Conservation (phyloP, 345 rosid genomes). For the Erucastrum elatum region DNA sequence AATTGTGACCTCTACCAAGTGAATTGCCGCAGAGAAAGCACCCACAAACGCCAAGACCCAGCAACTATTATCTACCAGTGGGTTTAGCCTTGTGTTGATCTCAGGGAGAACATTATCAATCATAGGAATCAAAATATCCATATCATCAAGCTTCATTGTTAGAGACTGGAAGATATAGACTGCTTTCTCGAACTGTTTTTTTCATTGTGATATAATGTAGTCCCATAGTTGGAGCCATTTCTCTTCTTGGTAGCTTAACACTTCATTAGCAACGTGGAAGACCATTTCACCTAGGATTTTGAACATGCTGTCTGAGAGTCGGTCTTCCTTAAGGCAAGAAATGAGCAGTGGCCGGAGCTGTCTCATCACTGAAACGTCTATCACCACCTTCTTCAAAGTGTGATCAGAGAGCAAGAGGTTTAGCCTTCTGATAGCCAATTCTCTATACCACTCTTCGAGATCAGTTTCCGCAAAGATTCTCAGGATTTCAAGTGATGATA, state of each 20-base stretch:
- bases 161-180: constrained; percentile 6
- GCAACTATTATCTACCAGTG: not conserved
- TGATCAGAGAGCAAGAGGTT: not conserved
- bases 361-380: constrained; percentile 11
- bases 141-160: not conserved
- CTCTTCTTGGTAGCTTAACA: not conserved
- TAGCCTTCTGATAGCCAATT: not conserved
- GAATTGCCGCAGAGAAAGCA: too few relatives aligned
- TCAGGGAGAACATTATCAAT: not conserved
- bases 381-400: not conserved
- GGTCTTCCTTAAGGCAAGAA: not conserved
- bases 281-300: not conserved
- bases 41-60: too few relatives aligned
- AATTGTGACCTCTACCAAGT: too few relatives aligned
- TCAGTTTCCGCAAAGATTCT: not conserved
- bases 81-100: not conserved
- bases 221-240: not conserved
- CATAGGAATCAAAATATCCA: not conserved
- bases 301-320: constrained; percentile 11
- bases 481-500: not conserved
- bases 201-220: not conserved
- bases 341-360: constrained; percentile 15
- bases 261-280: constrained; percentile 3
- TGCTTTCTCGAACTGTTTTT: not conserved
- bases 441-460: not conserved